Evolutionary conservation across 352 stramenopile genomes (phyloP), one percentile per base, ranked within the genome.

Genomic region (Phytopythium helicoides): DNA sequence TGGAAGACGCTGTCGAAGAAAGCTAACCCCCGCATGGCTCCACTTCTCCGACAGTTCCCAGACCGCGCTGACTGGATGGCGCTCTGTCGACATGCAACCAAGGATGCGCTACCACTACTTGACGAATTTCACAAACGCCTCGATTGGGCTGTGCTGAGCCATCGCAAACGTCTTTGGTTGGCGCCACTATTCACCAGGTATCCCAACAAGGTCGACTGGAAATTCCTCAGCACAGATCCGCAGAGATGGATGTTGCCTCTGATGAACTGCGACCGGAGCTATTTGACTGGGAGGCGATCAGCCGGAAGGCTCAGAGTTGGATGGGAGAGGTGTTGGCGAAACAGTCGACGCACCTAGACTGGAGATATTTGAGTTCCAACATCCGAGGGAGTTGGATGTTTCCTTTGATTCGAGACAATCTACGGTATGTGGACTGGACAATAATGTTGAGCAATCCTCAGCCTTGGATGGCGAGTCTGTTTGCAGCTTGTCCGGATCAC

Each of bases 1-100:
- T 46, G 39, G 40, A 47, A 34, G 40, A 34, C 25, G 40, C 40
- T 47, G 40, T 47, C 40, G 8, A 6, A 6, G 9, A 33, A 47
- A 12, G 18, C n/a, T 18, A 5, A 33, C 0, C 3, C 14, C 21
- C 31, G n/a, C 1, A 47, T 47, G 40, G 22, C 5, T 12, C 21
- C 40, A 16, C 22, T 47, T 11, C 31, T 47, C 9, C 21, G 40
- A 5, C 10, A 47, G 3, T 25, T 33, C 40, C 21, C 21, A 2
- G 21, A 34, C 21, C 40, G 40, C 40, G 21, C 31, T 25, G 10
- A 47, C 18, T 47, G 40, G 40, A 14, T 3, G 6, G 25, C 40
- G 10, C 21, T 47, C 40, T 10, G 40, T 16, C 11, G 18, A 1
- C 19, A 34, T 26, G n/a, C 40, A 11, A 22, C 19, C 21, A 19